A percentile compares a stretch with the other conserved stretches of the same genome.
Evolutionary conservation across 106 monocot species (phyloP).

Genomic region (Phalaenopsis aphrodite): DNA sequence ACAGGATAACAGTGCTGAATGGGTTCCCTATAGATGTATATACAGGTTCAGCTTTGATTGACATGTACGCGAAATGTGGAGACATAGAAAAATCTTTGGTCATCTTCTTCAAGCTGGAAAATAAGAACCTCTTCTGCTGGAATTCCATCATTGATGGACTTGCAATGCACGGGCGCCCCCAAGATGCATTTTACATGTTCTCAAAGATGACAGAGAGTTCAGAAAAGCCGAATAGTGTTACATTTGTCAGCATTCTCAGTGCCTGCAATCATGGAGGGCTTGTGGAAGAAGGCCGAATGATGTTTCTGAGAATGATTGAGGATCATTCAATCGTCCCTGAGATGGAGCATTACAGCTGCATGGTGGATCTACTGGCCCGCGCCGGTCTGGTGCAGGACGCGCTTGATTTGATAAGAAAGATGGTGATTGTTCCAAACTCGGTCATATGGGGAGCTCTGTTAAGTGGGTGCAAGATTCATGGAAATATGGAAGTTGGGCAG

Average conservation of each 20-base stretch:
- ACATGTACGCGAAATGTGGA: constrained; percentile 82
- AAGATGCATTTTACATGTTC: constrained; percentile 37
- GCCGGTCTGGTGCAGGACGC: constrained; percentile 44
- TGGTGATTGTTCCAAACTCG: constrained; percentile 31
- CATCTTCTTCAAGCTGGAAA: constrained; percentile 49
- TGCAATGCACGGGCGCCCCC: constrained; percentile 40
- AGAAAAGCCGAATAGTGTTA: constrained; percentile 35
- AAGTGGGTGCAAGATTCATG: constrained; percentile 43
- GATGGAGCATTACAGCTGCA: constrained; percentile 56
- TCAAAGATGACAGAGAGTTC: constrained; percentile 23
- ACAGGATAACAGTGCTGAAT: constrained; percentile 8
- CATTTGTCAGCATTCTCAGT: constrained; percentile 47
- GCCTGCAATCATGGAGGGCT: constrained; percentile 55
- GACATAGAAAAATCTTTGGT: constrained; percentile 35
- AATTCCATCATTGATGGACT: constrained; percentile 58
- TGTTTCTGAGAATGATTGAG: constrained; percentile 35
- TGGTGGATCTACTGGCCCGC: constrained; percentile 56
- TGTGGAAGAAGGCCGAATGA: constrained; percentile 37
- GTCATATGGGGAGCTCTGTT: constrained; percentile 44
- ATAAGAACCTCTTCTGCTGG: constrained; percentile 63
- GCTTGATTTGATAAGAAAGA: constrained; percentile 21
- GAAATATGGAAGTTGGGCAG: constrained; percentile 23
- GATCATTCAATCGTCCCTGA: constrained; percentile 23
- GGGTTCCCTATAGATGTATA: constrained; percentile 39
- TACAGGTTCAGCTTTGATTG: constrained; percentile 55